Conservation (phyloP, 352 stramenopile species). For the Phytopythium delawarense region DNA sequence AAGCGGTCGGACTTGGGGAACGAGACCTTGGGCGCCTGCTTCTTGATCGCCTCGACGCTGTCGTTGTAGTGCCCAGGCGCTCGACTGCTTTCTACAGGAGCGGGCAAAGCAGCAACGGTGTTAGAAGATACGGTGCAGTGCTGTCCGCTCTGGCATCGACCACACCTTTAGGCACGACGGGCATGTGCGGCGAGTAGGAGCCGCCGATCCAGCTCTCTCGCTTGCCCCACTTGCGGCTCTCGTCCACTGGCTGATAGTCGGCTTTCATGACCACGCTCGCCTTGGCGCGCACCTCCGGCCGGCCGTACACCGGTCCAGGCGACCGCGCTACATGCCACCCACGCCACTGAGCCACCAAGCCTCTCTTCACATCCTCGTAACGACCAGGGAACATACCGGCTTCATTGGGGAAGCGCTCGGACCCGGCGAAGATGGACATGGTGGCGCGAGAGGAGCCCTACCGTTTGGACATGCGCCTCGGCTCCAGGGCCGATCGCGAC, state of each 20-base stretch:
- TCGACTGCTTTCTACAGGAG: slow-evolving; percentile 38
- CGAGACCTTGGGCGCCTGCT: slow-evolving; percentile 57
- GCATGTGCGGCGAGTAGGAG: slow-evolving; percentile 43
- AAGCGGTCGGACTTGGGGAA: slow-evolving; percentile 81
- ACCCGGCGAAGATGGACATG: slow-evolving; percentile 82
- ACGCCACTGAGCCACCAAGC: not conserved
- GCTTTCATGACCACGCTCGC: slow-evolving; percentile 68
- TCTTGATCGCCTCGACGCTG: slow-evolving; percentile 60
- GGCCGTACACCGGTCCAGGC: slow-evolving; percentile 70
- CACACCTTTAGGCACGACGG: slow-evolving; percentile 54
- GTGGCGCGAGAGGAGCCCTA: not conserved
- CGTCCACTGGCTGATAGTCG: slow-evolving; percentile 63
- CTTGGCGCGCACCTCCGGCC: slow-evolving; percentile 49
- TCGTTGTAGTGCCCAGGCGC: slow-evolving; percentile 70
- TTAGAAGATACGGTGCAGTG: slow-evolving; percentile 1
- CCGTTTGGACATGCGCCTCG: not conserved
- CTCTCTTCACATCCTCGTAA: not conserved
- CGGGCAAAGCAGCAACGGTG: slow-evolving; percentile 1
- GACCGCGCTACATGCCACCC: slow-evolving; percentile 37
- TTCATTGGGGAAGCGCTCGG: slow-evolving; percentile 70
- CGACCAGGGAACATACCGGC: slow-evolving; percentile 26
- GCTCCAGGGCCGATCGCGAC: not conserved
- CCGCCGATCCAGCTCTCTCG: slow-evolving; percentile 82
- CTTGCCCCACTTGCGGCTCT: slow-evolving; percentile 63
- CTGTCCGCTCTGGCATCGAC: not conserved